Conservation (phyloP, 2,329 filamentous ascomycete species). For the Fusarium domesticum region DNA sequence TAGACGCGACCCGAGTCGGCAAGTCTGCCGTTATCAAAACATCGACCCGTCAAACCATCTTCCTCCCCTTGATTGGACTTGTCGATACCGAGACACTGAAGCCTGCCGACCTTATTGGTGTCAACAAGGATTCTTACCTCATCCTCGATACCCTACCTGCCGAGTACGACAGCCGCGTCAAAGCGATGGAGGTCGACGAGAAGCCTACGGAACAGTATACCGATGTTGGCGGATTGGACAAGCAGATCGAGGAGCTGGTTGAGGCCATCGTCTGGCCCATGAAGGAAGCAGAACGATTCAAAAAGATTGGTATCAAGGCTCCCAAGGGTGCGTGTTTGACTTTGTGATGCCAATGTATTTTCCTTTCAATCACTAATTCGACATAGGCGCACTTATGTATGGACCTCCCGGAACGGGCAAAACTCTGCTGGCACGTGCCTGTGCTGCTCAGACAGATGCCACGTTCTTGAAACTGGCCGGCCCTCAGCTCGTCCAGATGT, state of each 20-base stretch:
- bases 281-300: conserved; percentile 99
- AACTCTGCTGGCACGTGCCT: conserved; percentile 89
- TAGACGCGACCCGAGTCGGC: conserved; percentile 93
- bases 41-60: conserved; percentile 96
- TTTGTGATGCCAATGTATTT: no score
- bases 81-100: conserved; percentile 95
- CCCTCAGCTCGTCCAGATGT: conserved; percentile 98
- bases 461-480: conserved; percentile 98
- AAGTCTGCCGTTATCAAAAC: conserved; percentile 99
- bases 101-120: conserved; percentile 93
- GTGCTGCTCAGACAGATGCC: conserved; percentile 94
- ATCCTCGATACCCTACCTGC: conserved; percentile 94
- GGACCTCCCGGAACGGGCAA: conserved; percentile 88
- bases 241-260: conserved; percentile 98
- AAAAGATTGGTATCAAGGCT: conserved; percentile 99
- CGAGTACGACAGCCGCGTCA: conserved; percentile 97
- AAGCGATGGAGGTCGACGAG: conserved; percentile 99
- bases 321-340: conserved; percentile 84
- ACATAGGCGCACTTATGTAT: conserved; percentile 96
- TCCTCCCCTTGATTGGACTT: conserved; percentile 92
- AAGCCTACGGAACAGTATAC: conserved; percentile 99
- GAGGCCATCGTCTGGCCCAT: conserved; percentile 99
- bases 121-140: conserved; percentile 98
- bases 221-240: conserved; percentile 94
- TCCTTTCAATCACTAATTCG: conserved; percentile 62